Base-by-base conservation (phyloP, 257 asterid genomes). In the Gentiana straminea region DNA sequence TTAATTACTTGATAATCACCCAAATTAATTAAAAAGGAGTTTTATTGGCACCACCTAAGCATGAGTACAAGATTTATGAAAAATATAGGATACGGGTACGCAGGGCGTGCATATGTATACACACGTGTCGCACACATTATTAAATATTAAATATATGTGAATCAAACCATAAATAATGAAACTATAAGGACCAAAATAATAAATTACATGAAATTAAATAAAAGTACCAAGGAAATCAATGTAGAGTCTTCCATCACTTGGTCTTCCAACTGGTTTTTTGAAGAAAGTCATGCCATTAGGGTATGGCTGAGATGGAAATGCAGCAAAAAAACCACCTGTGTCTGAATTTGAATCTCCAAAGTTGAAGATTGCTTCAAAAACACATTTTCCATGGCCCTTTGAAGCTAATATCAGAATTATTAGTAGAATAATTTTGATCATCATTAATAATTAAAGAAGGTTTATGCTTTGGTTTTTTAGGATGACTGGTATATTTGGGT, bases 271-370 rank as follows among this genome's bases (percentile, higher is more conserved):
- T 3, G 97, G 94, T 58, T 55, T 88, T 10, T 74, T 73, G 79
- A 88, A 88, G 73, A 73, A 88, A 44, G 94, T 88, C 89, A 81
- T 85, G 62, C 97, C 94, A 54, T 68, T 53, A 3, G 97, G 97
- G 3, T 66, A 73, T 11, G 63, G 54, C 64, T 77, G 80, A 3
- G 91, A 64, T 13, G 95, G 95, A 37, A 88, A 88, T 51, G 94
- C 97, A 39, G 95, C 80, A 70, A 68, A 80, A 15, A 80, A 87
- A 1, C 96, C 94, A 15, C 96, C 96, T 0, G 92, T 82, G 49
- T 87, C 94, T 0, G 96, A 68, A 34, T 87, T 87, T 7, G 96
- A 87, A 71, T 87, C 92, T 13, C 96, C 96, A 15, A 87, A 87
- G 64, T 74, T 79, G 73, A 86, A 86, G 36, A 86, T 80, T 2